Conservation (phyloP, 2,329 filamentous ascomycete species). For the Diaporthe eres region DNA sequence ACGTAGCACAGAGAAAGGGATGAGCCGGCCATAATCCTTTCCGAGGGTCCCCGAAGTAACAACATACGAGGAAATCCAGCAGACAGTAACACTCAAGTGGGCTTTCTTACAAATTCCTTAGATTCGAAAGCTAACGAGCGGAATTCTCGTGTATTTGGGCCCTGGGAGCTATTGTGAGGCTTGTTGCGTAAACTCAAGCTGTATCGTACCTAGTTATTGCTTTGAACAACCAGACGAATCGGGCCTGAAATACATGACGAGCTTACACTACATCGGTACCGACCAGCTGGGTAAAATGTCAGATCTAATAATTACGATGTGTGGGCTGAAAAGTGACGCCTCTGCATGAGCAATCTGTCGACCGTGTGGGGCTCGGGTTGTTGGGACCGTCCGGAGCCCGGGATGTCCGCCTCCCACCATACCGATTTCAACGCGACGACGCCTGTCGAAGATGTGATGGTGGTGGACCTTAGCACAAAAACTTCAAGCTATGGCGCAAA, state of each 20-base stretch:
- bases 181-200: neutral
- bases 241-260: neutral
- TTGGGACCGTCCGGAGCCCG: conserved; percentile 16
- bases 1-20: neutral
- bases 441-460: neutral
- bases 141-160: neutral
- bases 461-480: neutral
- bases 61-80: neutral
- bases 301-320: neutral
- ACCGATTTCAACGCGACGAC: neutral
- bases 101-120: neutral
- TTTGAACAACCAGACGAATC: neutral
- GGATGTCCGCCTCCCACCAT: neutral
- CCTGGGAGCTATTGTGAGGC: neutral
- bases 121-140: neutral
- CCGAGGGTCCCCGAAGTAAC: neutral
- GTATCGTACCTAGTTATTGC: neutral
- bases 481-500: neutral
- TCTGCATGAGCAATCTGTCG: neutral
- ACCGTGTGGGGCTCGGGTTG: conserved; percentile 9
- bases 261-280: neutral
- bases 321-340: neutral
- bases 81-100: neutral
- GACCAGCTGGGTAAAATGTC: neutral
- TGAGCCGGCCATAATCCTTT: neutral